These are phyloP conservation scores for Beauveria medogensis DNA, from an alignment of 2,329 filamentous ascomycete species.

Conservation along the genomic window DNA sequence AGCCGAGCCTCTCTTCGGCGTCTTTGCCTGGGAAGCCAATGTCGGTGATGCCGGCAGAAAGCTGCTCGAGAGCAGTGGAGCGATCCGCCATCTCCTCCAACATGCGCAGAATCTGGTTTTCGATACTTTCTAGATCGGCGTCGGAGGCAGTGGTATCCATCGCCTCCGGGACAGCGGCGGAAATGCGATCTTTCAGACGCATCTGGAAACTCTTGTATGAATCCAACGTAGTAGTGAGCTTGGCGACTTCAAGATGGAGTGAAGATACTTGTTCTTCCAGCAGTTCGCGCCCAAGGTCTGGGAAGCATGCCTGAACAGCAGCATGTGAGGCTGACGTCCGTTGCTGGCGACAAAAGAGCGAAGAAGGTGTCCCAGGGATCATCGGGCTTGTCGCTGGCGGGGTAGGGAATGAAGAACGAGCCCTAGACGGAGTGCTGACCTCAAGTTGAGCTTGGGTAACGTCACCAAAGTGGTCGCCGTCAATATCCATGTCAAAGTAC, in stretches of 20 bases:
- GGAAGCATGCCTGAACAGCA: slow-evolving; percentile 33
- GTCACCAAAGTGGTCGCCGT: slow-evolving; percentile 40
- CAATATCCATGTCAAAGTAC: slow-evolving; percentile 31
- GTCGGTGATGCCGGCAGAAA: slow-evolving; percentile 36
- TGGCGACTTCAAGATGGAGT: slow-evolving; percentile 39
- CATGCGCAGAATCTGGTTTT: slow-evolving; percentile 34
- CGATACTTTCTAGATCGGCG: slow-evolving; percentile 25
- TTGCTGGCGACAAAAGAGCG: slow-evolving; percentile 12
- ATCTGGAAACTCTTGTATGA: slow-evolving; percentile 35
- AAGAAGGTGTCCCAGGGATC: slow-evolving; percentile 30
- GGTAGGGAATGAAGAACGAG: slow-evolving; percentile 42
- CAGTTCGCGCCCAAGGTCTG: slow-evolving; percentile 33
- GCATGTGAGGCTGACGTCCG: slow-evolving; percentile 20
- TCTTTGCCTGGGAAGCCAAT: slow-evolving; percentile 45
- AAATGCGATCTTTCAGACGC: slow-evolving; percentile 30
- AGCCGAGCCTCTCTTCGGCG: slow-evolving; percentile 38
- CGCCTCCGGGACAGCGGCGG: slow-evolving; percentile 13
- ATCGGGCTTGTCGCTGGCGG: slow-evolving; percentile 47
- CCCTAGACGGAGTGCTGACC: slow-evolving; percentile 42
- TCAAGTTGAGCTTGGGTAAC: slow-evolving; percentile 41
- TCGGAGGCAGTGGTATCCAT: slow-evolving; percentile 10
- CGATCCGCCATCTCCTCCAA: slow-evolving; percentile 40
- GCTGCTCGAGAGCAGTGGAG: slow-evolving; percentile 36
- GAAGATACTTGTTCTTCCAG: slow-evolving; percentile 41
- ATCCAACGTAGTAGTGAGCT: slow-evolving; percentile 39